Evolutionary conservation across 2,329 filamentous ascomycete species (phyloP).

Genomic region (Aureobasidium pullulans): DNA sequence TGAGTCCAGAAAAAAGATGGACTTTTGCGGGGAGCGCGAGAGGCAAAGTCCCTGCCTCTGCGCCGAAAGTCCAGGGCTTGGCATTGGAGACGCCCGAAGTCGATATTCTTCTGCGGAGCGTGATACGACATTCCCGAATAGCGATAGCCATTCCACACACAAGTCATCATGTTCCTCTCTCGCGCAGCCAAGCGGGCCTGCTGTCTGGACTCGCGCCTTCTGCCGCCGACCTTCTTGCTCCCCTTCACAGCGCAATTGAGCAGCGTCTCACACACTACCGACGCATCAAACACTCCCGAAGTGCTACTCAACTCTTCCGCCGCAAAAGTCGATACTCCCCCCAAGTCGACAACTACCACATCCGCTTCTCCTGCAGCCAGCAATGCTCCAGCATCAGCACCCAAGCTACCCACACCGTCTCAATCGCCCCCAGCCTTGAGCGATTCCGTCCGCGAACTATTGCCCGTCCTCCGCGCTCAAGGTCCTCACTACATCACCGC

Average conservation of each 20-base stretch:
- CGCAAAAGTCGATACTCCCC: slow-evolving; percentile 3
- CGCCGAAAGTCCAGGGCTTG: background rate
- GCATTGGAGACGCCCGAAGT: background rate
- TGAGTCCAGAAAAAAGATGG: background rate
- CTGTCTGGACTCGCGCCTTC: slow-evolving; percentile 48
- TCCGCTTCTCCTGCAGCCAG: background rate
- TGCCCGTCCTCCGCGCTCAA: slow-evolving; percentile 66
- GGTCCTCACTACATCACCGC: slow-evolving; percentile 69
- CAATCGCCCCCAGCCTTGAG: slow-evolving; percentile 38
- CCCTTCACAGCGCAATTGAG: slow-evolving; percentile 43
- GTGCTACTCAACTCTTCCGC: slow-evolving; percentile 7
- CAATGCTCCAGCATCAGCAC: slow-evolving; percentile 11
- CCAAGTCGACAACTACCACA: background rate
- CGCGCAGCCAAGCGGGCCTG: slow-evolving; percentile 56
- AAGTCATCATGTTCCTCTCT: slow-evolving; percentile 33
- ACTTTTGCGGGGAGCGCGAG: slow-evolving; percentile 1
- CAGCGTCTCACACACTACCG: slow-evolving; percentile 34
- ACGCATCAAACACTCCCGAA: slow-evolving; percentile 28
- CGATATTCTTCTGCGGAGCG: background rate
- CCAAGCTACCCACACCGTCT: slow-evolving; percentile 23
- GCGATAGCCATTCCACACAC: background rate
- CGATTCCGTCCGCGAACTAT: slow-evolving; percentile 52
- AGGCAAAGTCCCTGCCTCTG: background rate
- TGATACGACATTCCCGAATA: background rate
- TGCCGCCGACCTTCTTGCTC: slow-evolving; percentile 47